Evolutionary conservation across 495 filamentous ascomycete species (phyloP), one percentile per base, ranked within the genome.

Genomic region (Hypoxylon fuscum): DNA sequence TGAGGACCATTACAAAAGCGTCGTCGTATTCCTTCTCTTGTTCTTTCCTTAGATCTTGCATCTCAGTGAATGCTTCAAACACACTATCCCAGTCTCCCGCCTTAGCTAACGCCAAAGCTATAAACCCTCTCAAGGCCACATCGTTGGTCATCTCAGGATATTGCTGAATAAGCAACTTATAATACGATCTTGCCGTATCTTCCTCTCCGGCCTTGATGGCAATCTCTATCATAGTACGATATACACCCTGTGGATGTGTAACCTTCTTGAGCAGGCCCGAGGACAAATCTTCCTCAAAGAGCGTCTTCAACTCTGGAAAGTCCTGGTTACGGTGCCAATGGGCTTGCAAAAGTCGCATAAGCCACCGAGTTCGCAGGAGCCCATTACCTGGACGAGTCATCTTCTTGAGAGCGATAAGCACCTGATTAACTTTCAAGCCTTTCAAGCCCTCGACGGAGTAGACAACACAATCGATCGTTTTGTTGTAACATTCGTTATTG

Each of bases 71-170:
- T 6, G 60, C 35, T 12, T 64, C 48, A 17, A 72, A 66, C 9
- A 81, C 80, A 3, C 58, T 72, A 8, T 68, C 64, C 82, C 82
- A 85, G 27, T 83, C 74, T n/a, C 74, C 75, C 12, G 62, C 55
- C 54, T 68, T 71, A 3, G 82, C 82, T 31, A 73, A 58, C 9
- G 66, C 60, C 11, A 72, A 62, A 9, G 76, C 79, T 35, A 82
- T 68, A 32, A 74, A 60, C 0, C 76, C 78, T 25, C 66, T 70
- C 9, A 79, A 34, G 21, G 60, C 43, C 17, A 75, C 45, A 34
- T 78, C 65, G 0, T 35, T 48, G 22, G 43, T 42, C 21, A 75
- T 48, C 4, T 62, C 37, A 1, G 70, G 68, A 27, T 68, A 49
- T 9, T 60, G 46, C 0, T 49, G 14, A 11, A 69, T 47, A 7